Evolutionary conservation across 352 stramenopile genomes (phyloP).

Genomic region (Globisporangium sylvaticum): DNA sequence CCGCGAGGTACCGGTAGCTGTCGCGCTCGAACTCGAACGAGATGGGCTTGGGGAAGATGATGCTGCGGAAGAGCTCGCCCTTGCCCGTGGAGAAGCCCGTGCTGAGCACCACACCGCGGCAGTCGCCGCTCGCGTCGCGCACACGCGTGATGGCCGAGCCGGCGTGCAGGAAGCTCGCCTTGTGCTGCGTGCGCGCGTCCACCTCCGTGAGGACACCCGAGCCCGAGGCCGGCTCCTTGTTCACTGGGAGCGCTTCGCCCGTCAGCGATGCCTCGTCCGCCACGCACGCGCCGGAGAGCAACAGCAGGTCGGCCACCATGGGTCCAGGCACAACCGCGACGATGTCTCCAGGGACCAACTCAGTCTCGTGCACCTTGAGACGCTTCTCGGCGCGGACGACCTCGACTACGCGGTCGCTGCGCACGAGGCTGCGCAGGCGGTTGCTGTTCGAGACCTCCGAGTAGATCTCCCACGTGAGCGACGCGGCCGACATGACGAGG

Average conservation of each 20-base stretch:
- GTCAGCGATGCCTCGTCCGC: slow-evolving; percentile 71
- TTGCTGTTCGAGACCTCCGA: slow-evolving; percentile 58
- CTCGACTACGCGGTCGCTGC: slow-evolving; percentile 28
- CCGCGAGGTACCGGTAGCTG: slow-evolving; percentile 52
- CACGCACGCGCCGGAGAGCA: slow-evolving; percentile 58
- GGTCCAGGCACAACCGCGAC: slow-evolving; percentile 55
- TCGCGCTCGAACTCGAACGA: slow-evolving; percentile 63
- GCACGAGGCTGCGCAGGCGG: slow-evolving; percentile 53
- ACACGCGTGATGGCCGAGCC: slow-evolving; percentile 31
- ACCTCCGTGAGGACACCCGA: slow-evolving; percentile 23
- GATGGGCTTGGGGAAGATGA: slow-evolving; percentile 51
- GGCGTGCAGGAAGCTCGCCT: slow-evolving; percentile 55
- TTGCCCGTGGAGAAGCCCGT: slow-evolving; percentile 70
- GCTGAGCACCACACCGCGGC: slow-evolving; percentile 44
- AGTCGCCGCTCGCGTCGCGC: slow-evolving; percentile 16
- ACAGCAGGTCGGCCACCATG: slow-evolving; percentile 52
- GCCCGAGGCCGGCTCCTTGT: slow-evolving; percentile 38
- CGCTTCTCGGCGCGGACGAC: slow-evolving; percentile 36
- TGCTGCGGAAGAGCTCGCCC: slow-evolving; percentile 60
- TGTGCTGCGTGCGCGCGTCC: slow-evolving; percentile 28
- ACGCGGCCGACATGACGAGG: slow-evolving; percentile 49
- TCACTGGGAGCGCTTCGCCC: slow-evolving; percentile 67
- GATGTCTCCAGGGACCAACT: slow-evolving; percentile 69
- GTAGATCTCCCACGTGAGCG: slow-evolving; percentile 63
- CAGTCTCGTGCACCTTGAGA: slow-evolving; percentile 47